Percentiles rank a stretch among this genome's conserved stretches.
Evolutionary conservation across 306 rosid species (phyloP).

Genomic region (Inga laurina): DNA sequence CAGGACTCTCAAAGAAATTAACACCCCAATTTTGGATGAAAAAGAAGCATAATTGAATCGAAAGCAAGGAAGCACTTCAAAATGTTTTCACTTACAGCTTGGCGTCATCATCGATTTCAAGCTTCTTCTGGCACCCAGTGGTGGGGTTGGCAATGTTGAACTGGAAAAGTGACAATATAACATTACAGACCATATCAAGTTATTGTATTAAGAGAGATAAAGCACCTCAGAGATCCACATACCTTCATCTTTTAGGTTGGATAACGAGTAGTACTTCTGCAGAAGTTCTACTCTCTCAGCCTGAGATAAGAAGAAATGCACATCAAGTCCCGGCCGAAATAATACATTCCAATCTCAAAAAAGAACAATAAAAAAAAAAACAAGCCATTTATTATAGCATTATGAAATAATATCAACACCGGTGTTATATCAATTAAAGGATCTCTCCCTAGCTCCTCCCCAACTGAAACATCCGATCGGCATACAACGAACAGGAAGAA

Average conservation of each 20-base stretch:
- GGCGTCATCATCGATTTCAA: conserved; percentile 44
- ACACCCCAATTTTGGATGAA: neutral
- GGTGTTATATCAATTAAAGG: too few relatives aligned
- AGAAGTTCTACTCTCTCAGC: neutral
- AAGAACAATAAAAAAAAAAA: neutral
- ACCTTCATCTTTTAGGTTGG: conserved; percentile 17
- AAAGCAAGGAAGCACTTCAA: neutral
- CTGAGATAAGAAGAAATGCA: too few relatives aligned
- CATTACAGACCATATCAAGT: neutral
- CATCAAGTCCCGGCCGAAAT: neutral
- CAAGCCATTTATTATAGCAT: neutral
- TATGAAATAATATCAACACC: neutral
- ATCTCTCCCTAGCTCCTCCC: neutral
- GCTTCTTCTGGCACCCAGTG: conserved; percentile 56
- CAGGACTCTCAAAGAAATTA: neutral
- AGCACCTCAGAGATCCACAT: neutral
- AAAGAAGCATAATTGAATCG: neutral
- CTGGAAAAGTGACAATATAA: neutral
- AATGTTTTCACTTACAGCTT: conserved; percentile 33
- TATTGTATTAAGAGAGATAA: neutral
- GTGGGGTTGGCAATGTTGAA: conserved; percentile 49
- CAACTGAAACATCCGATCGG: neutral
- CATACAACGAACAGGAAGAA: neutral
- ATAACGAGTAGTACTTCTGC: too few relatives aligned
- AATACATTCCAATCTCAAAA: neutral